These are phyloP conservation scores for Cutaneotrichosporon cavernicola DNA, from an alignment of 1,284 basidiomycete species.

Conservation along the genomic window DNA sequence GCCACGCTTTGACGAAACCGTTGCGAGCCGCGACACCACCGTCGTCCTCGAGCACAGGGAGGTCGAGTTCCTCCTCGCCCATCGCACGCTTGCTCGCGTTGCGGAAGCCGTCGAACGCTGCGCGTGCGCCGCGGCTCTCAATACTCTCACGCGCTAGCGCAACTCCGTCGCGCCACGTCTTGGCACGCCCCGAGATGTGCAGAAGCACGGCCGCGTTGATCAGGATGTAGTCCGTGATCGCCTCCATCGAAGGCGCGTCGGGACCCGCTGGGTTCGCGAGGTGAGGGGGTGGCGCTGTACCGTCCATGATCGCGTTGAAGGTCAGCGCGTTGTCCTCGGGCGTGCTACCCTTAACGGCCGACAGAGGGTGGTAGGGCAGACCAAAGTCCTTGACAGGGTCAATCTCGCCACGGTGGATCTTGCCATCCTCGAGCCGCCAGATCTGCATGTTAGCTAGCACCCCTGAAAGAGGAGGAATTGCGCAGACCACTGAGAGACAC, in stretches of 20 bases:
- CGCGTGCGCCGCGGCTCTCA: conserved; percentile 69
- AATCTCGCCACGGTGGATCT: conserved; percentile 52
- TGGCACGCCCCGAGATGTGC: conserved; percentile 71
- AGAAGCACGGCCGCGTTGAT: conserved; percentile 81
- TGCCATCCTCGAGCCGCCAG: conserved; percentile 55
- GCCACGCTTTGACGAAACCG: conserved; percentile 52
- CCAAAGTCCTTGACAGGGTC: conserved; percentile 64
- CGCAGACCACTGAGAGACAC: conserved; percentile 22
- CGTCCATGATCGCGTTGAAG: conserved; percentile 56
- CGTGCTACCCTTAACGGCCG: conserved; percentile 67
- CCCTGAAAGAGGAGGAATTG: conserved; percentile 11
- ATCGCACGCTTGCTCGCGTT: conserved; percentile 51
- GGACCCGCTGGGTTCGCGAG: conserved; percentile 50
- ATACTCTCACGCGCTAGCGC: conserved; percentile 70
- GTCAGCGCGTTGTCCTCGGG: conserved; percentile 65
- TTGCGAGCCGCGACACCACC: conserved; percentile 53
- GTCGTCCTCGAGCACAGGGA: conserved; percentile 46
- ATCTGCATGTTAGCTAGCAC: conserved; percentile 40
- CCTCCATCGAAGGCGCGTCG: conserved; percentile 57
- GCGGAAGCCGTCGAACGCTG: conserved; percentile 64
- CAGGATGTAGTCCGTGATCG: conserved; percentile 77
- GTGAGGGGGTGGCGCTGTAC: conserved; percentile 40
- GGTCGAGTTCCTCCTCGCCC: conserved; percentile 42
- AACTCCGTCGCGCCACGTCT: conserved; percentile 70
- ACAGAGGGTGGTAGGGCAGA: conserved; percentile 66